Percentiles rank a stretch among this genome's conserved stretches.
phyloP scores from a whole-genome alignment of 1,139 yeast genomes.

The Kodamaea anthophila region DNA sequence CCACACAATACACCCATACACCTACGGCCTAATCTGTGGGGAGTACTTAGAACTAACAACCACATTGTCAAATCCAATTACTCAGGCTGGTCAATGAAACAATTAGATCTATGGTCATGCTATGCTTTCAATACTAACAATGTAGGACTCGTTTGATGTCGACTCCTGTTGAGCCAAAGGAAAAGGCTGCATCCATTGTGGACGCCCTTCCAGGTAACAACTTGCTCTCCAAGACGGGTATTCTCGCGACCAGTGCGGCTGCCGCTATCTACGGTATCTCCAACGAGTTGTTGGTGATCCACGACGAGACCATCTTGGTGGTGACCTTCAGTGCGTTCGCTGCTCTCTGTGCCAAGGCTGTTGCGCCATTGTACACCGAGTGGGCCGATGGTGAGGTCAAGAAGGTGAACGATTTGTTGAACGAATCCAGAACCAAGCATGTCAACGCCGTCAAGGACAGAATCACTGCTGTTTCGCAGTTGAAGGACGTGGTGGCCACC shows the following conservation, averaged over 20 bases:
- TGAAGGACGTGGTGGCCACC: constrained; percentile 86
- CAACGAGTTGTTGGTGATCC: constrained; percentile 85
- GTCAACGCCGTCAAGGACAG: constrained; percentile 89
- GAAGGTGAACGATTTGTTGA: constrained; percentile 74
- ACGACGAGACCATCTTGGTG: constrained; percentile 87
- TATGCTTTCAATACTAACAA: no score
- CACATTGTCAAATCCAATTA: no score
- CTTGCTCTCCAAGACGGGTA: constrained; percentile 85
- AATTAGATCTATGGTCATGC: no score
- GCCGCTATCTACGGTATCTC: constrained; percentile 92
- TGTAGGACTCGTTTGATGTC: constrained; percentile 46
- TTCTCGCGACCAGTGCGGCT: constrained; percentile 91
- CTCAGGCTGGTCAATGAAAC: no score
- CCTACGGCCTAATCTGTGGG: no score
- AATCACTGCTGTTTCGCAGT: constrained; percentile 79
- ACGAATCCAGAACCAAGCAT: constrained; percentile 85
- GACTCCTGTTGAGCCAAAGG: constrained; percentile 75
- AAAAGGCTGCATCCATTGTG: constrained; percentile 83
- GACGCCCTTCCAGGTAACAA: constrained; percentile 93
- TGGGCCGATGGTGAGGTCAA: constrained; percentile 92
- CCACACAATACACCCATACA: no score
- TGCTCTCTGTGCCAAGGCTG: constrained; percentile 73
- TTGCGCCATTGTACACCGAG: constrained; percentile 91
- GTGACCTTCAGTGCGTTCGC: constrained; percentile 74
- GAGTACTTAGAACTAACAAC: no score